A percentile compares a stretch with the other conserved stretches of the same genome.
phyloP scores from a whole-genome alignment of 495 filamentous ascomycete genomes.

The Astrothelium subdiscretum region DNA sequence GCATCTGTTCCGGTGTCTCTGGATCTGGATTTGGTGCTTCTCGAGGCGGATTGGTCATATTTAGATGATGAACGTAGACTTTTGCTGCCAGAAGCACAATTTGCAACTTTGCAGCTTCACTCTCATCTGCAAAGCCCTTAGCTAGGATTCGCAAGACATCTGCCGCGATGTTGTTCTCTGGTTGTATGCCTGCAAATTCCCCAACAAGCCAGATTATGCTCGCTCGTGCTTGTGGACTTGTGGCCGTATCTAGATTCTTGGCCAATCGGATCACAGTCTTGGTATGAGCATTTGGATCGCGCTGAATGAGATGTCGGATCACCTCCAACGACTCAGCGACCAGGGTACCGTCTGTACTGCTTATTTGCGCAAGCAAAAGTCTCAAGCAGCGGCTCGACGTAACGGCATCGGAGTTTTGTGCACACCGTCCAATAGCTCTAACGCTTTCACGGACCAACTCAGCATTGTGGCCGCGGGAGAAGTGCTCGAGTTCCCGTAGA shows the following conservation, averaged over 20 bases:
- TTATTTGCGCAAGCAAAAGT: constrained; percentile 73
- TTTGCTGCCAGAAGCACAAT: constrained; percentile 88
- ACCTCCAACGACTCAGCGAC: constrained; percentile 87
- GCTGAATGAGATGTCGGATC: constrained; percentile 89
- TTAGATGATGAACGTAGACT: constrained; percentile 82
- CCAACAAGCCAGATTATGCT: constrained; percentile 96
- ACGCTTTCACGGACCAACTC: constrained; percentile 78
- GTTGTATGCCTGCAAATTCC: constrained; percentile 72
- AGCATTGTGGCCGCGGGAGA: constrained; percentile 64
- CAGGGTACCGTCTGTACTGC: constrained; percentile 69
- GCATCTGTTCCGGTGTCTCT: constrained; percentile 8
- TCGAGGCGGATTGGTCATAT: constrained; percentile 31
- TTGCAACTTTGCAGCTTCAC: constrained; percentile 75
- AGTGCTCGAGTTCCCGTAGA: constrained; percentile 84
- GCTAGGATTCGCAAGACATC: constrained; percentile 86
- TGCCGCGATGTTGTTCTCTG: constrained; percentile 75
- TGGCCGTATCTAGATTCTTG: constrained; percentile 76
- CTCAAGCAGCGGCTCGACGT: constrained; percentile 67
- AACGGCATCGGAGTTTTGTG: constrained; percentile 53
- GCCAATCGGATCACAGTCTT: constrained; percentile 82
- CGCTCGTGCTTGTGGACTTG: constrained; percentile 73
- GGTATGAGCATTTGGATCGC: constrained; percentile 63
- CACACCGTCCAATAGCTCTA: constrained; percentile 83
- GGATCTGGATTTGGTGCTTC: constrained; percentile 6
- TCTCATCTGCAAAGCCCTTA: constrained; percentile 72